Evolutionary conservation across 257 asterid genomes (phyloP).

Genomic region (Oldenlandia corymbosa): DNA sequence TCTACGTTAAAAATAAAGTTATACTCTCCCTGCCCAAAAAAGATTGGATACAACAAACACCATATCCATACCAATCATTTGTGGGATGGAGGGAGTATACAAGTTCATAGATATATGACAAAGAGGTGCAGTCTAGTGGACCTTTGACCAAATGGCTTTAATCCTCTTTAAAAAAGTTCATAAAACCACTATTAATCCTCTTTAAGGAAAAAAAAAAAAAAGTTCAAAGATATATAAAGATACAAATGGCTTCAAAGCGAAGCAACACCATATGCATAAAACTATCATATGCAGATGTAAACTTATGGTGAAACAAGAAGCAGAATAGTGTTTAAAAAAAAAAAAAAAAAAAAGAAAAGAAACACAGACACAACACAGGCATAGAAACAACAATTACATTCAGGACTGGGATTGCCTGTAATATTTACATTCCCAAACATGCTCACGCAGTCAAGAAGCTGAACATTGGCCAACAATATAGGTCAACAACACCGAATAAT

Average conservation of each 20-base stretch:
- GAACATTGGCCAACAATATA: not conserved
- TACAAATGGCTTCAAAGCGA: not conserved
- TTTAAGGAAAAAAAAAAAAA: not conserved
- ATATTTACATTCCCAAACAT: not conserved
- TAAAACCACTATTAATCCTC: not conserved
- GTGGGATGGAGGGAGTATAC: no score
- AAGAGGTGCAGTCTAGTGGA: no score
- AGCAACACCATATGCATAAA: not conserved
- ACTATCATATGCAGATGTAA: not conserved
- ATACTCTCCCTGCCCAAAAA: no score
- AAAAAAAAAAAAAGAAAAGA: not conserved
- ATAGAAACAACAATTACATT: not conserved
- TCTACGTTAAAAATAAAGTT: no score
- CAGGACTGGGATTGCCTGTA: not conserved
- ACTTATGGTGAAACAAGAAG: no score
- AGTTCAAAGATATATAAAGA: not conserved
- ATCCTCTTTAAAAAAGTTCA: not conserved
- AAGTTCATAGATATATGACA: no score
- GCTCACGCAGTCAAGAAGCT: not conserved
- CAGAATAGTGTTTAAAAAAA: no score
- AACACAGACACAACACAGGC: not conserved
- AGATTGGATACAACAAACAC: no score
- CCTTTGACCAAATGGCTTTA: no score
- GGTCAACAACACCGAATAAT: not conserved
- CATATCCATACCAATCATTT: no score